Conservation (phyloP, 2,329 filamentous ascomycete species). For the Fusarium domesticum region DNA sequence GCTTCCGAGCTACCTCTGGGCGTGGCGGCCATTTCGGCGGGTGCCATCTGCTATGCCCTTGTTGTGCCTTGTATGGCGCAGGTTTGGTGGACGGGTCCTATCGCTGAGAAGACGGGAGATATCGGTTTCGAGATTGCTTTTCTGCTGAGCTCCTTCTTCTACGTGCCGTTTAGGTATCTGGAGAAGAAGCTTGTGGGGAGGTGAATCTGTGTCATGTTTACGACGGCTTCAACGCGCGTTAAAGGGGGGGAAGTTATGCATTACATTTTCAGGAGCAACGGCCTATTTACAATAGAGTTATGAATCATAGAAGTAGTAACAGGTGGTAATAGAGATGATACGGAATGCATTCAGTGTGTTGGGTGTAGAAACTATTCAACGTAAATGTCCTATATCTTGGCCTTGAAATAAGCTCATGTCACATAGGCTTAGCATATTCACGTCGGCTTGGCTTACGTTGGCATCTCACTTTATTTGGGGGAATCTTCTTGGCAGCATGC, state of each 20-base stretch:
- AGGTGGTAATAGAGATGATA: too few relatives aligned
- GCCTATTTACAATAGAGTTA: too few relatives aligned
- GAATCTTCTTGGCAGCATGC: too few relatives aligned
- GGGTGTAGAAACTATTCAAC: too few relatives aligned
- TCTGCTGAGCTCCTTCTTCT: constrained; percentile 46
- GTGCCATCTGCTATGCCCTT: constrained; percentile 45
- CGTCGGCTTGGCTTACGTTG: too few relatives aligned
- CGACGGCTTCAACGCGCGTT: not conserved
- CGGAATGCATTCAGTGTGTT: too few relatives aligned
- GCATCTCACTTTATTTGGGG: too few relatives aligned
- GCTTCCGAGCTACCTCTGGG: constrained; percentile 45
- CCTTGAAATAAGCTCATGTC: too few relatives aligned
- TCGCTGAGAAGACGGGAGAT: constrained; percentile 58
- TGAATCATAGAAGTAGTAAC: too few relatives aligned
- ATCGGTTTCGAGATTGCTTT: constrained; percentile 66
- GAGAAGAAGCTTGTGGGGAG: constrained; percentile 39
- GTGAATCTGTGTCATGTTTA: too few relatives aligned
- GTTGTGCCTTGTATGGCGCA: constrained; percentile 60
- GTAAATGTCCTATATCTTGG: too few relatives aligned
- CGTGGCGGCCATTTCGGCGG: constrained; percentile 46
- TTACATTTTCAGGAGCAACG: not conserved
- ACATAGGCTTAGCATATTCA: too few relatives aligned
- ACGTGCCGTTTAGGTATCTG: constrained; percentile 45
- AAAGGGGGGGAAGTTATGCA: not conserved
- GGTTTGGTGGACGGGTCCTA: constrained; percentile 59